phyloP scores from a whole-genome alignment of 331 rosid genomes.

The Rhamnella rubrinervis region DNA sequence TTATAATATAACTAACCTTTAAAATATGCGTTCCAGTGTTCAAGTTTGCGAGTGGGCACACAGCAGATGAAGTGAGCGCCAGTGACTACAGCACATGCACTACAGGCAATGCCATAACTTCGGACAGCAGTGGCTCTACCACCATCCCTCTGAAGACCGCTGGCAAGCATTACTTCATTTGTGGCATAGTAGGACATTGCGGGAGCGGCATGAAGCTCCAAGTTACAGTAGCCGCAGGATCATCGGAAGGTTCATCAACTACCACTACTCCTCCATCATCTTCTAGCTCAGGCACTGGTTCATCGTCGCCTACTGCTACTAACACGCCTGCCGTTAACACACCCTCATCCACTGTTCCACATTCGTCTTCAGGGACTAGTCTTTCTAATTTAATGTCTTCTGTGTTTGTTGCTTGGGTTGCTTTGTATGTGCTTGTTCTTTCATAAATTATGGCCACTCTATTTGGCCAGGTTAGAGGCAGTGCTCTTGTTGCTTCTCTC shows the following conservation, averaged over 20 bases:
- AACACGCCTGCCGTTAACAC: conserved; percentile 11
- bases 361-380: conserved; percentile 34
- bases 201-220: conserved; percentile 86
- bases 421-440: conserved; percentile 13
- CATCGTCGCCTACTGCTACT: conserved; percentile 25
- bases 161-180: conserved; percentile 79
- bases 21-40: conserved; percentile 41
- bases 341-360: conserved; percentile 11
- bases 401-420: conserved; percentile 31
- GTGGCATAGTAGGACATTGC: conserved; percentile 64
- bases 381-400: conserved; percentile 21
- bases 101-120: conserved; percentile 50
- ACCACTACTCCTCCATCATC: conserved; percentile 33
- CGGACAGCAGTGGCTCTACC: conserved; percentile 78
- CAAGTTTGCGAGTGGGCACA: conserved; percentile 79
- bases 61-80: conserved; percentile 73
- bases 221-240: conserved; percentile 46
- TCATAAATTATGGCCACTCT: neutral
- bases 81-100: conserved; percentile 75
- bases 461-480: conserved; percentile 77
- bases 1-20: neutral
- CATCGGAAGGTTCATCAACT: conserved; percentile 29
- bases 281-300: conserved; percentile 21
- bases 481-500: conserved; percentile 40
- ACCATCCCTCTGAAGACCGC: conserved; percentile 61